Evolutionary conservation across 352 stramenopile genomes (phyloP), one percentile per base, ranked within the genome.

Genomic region (Lagenidium giganteum): DNA sequence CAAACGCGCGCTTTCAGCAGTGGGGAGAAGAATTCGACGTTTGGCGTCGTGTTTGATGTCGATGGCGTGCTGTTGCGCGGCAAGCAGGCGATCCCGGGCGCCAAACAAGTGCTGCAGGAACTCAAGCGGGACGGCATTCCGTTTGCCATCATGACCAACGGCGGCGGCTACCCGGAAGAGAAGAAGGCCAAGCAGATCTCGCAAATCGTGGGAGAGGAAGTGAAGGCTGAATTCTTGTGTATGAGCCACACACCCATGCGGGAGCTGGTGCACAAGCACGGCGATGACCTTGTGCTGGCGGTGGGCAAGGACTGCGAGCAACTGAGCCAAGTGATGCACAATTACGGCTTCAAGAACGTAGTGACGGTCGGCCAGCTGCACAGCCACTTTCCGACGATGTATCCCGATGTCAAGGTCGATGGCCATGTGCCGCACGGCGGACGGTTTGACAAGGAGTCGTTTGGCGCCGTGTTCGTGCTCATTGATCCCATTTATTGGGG

Each of bases 131-230:
- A 67, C 29, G 47, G 77, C 29, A 79, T 79, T 35, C 81, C 81
- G 50, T 89, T 78, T 39, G 75, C 77, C 30, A 88, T 93, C 57
- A 90, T 93, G 81, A 93, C 81, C 35, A 93, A 93, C 40, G 81
- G 78, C 37, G 81, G 81, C 28, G 81, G 81, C n/a, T 87, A 87
- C 58, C 55, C 61, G 3, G 81, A 93, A 47, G 54, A 63, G n/a
- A 87, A 72, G 43, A 93, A 91, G 51, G 77, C 81, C 27, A 45
- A 48, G 23, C 73, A 89, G 54, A 67, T 93, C 22, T 79, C 78
- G 25, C 30, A 75, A 40, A 87, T 90, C 42, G 31, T 92, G 13
- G 74, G 73, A 16, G 62, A 66, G 3, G 55, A 71, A n/a, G 64
- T 92, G n/a, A 52, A 60, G 3, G 41, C 56, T 13, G 58, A 78